Base-by-base conservation (phyloP, 805 yeast genomes). In the Metschnikowia sp. region DNA sequence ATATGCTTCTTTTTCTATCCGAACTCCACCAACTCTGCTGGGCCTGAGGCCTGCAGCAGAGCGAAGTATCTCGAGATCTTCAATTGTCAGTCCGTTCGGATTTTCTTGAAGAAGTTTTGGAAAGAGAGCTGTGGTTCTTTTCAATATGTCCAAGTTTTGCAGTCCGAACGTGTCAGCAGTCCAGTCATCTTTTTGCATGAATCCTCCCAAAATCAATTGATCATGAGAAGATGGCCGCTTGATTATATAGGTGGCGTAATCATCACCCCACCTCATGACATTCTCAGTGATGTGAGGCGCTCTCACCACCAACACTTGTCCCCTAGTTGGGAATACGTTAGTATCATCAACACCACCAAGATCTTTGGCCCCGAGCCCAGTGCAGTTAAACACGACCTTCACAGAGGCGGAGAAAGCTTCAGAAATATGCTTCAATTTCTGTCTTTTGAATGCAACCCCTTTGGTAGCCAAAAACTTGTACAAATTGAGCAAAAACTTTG, bases 1-100 rank as follows among this genome's bases (percentile, higher is more conserved):
- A 12, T 57, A 33, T 4, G 45, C 49, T 55, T 83, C 86, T 37
- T 64, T 62, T 59, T 85, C 94, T 37, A 88, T 78, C 44, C 95
- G 72, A 6, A 78, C 82, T 4, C 95, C 95, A 11, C 91, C 94
- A 36, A 78, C 74, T 59, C 95, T 76, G 34, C 83, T 73, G 6
- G 96, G 96, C 53, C 96, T 76, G 39, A 86, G 70, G 0, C 95
- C 96, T 7, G 90, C 83, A 1, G 78, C 86, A 35, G 79, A 83
- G 44, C 87, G 75, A 10, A 85, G 42, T 28, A 88, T 73, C 53
- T 83, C 85, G 39, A 70, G 64, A 47, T 69, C 71, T 10, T 53
- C 56, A 70, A 62, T 19, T 60, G 68, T 28, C 45, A 51, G 19
- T 56, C 79, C 63, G 52, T 41, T 13, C 2, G 69, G 66, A 42